Evolutionary conservation across 805 yeast species (phyloP).

Genomic region (Aciculoconidium aculeatum): DNA sequence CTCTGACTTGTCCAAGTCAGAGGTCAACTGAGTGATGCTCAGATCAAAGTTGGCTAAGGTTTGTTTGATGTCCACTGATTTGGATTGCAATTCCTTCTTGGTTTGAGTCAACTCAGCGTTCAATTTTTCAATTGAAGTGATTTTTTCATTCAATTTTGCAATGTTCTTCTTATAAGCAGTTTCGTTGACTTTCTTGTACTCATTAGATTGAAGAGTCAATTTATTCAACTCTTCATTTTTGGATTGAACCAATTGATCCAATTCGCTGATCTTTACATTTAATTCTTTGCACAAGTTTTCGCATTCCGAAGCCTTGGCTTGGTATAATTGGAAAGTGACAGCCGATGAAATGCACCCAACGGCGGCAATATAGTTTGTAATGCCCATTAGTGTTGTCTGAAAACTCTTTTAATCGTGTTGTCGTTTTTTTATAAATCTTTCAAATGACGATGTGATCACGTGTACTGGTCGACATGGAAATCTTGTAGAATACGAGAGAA

Average conservation of each 20-base stretch:
- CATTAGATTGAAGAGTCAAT: slow-evolving; percentile 2
- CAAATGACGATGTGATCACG: not conserved
- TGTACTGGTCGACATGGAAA: too few species aligned
- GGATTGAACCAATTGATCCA: slow-evolving; percentile 6
- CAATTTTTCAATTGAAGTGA: slow-evolving; percentile 4
- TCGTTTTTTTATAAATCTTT: not conserved
- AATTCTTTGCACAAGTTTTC: slow-evolving; percentile 9
- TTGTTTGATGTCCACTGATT: slow-evolving; percentile 2
- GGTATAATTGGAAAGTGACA: slow-evolving; percentile 15
- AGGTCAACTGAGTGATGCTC: slow-evolving; percentile 1
- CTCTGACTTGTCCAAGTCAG: slow-evolving; percentile 5
- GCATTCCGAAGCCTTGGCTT: slow-evolving; percentile 12
- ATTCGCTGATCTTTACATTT: slow-evolving; percentile 7
- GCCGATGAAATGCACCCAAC: slow-evolving; percentile 17
- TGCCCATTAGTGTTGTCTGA: slow-evolving; percentile 7
- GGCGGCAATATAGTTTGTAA: slow-evolving; percentile 13
- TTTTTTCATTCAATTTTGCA: slow-evolving; percentile 3
- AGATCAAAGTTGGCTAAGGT: slow-evolving; percentile 1
- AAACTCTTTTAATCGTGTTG: not conserved
- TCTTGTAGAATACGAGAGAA: too few species aligned
- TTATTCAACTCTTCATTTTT: slow-evolving; percentile 7
- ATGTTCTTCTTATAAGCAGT: slow-evolving; percentile 8
- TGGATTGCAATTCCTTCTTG: slow-evolving; percentile 4
- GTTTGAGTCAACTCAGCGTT: slow-evolving; percentile 3
- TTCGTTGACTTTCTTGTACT: slow-evolving; percentile 4